Conservation (phyloP, 2,329 filamentous ascomycete species). For the Neospermospora avenae region DNA sequence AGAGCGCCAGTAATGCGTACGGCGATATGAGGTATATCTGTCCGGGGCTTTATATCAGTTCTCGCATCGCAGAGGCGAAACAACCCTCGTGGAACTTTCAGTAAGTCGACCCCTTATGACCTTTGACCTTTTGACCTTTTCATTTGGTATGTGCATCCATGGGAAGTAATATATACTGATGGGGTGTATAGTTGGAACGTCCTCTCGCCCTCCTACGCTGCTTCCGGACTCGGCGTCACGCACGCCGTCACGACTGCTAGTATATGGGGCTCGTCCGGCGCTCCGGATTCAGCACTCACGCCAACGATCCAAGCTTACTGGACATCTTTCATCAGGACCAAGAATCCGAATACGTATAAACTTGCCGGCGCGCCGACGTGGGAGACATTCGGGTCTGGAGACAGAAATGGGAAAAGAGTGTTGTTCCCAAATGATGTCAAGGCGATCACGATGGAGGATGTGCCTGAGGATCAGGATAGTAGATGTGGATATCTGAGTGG, state of each 20-base stretch:
- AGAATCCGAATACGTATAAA: slow-evolving; percentile 61
- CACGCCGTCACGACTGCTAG: slow-evolving; percentile 66
- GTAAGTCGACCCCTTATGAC: too few relatives aligned
- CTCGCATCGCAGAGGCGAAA: slow-evolving; percentile 33
- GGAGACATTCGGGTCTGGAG: slow-evolving; percentile 42
- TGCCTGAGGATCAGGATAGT: slow-evolving; percentile 38
- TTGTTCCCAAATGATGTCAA: slow-evolving; percentile 43
- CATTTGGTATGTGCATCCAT: too few relatives aligned
- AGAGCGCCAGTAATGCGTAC: slow-evolving; percentile 54
- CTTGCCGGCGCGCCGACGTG: slow-evolving; percentile 47
- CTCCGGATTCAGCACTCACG: slow-evolving; percentile 54
- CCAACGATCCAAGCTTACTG: slow-evolving; percentile 67
- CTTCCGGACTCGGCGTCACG: slow-evolving; percentile 57
- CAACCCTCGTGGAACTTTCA: slow-evolving; percentile 62
- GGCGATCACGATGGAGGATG: slow-evolving; percentile 42
- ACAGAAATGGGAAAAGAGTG: slow-evolving; percentile 28
- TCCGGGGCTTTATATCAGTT: slow-evolving; percentile 52
- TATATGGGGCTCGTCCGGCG: slow-evolving; percentile 64
- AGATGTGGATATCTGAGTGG: slow-evolving; percentile 48
- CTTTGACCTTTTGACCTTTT: too few relatives aligned
- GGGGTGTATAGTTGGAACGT: slow-evolving; percentile 54
- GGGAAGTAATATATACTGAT: too few relatives aligned
- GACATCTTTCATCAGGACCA: slow-evolving; percentile 66
- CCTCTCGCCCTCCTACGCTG: slow-evolving; percentile 51
- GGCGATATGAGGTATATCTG: slow-evolving; percentile 66